phyloP scores from a whole-genome alignment of 2,329 filamentous ascomycete species.

The Aureobasidium sp. region DNA sequence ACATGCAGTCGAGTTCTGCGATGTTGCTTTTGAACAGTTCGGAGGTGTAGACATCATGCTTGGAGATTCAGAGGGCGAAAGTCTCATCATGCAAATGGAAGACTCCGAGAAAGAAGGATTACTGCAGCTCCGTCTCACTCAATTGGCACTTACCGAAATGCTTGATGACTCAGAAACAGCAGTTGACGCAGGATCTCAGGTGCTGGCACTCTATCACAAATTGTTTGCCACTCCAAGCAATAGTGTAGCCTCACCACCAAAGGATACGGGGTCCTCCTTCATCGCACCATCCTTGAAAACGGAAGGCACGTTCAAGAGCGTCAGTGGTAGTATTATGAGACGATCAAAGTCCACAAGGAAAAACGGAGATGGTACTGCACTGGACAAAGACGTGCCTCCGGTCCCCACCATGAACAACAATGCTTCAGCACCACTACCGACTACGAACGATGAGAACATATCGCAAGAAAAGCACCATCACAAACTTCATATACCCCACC shows the following conservation, averaged over 20 bases:
- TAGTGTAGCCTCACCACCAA: constrained; percentile 43
- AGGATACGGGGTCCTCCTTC: constrained; percentile 42
- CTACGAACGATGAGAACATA: constrained; percentile 69
- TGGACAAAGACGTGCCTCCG: constrained; percentile 22
- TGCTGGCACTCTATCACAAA: constrained; percentile 82
- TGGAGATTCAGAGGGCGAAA: not conserved
- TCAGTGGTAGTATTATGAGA: constrained; percentile 85
- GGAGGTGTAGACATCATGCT: constrained; percentile 45
- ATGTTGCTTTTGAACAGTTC: constrained; percentile 93
- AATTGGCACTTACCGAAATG: constrained; percentile 84
- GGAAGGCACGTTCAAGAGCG: constrained; percentile 46
- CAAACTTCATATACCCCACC: constrained; percentile 41
- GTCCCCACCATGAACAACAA: constrained; percentile 30
- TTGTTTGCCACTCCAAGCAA: constrained; percentile 75
- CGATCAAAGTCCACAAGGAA: constrained; percentile 55
- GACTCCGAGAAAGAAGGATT: constrained; percentile 86
- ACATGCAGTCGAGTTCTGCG: constrained; percentile 84
- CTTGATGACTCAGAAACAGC: constrained; percentile 86
- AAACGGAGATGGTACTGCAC: constrained; percentile 44
- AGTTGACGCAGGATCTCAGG: constrained; percentile 88
- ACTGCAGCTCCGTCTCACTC: constrained; percentile 96
- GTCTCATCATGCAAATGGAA: constrained; percentile 80
- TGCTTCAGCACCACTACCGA: constrained; percentile 75
- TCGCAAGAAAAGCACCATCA: constrained; percentile 39
- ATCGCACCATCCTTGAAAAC: constrained; percentile 29